These are phyloP conservation scores for Azolla pinnata DNA, from an alignment of 75 land plant genomes.

Conservation along the genomic window DNA sequence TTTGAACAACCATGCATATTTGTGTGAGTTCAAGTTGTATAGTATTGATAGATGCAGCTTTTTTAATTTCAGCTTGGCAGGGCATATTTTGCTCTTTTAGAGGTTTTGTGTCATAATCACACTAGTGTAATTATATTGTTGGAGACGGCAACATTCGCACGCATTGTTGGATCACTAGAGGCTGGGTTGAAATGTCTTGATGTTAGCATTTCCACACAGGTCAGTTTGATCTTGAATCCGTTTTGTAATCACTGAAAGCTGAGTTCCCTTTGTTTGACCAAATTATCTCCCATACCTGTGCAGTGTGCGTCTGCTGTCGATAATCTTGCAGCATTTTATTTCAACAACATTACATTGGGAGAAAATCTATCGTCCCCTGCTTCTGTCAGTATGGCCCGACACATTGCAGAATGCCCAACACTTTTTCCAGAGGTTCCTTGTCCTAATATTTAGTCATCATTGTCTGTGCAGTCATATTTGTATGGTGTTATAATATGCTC, in stretches of 20 bases:
- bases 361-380: conserved; percentile 56
- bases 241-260: not conserved
- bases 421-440: conserved; percentile 81
- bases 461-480: conserved; percentile 10
- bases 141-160: conserved; percentile 68
- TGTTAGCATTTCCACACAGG: conserved; percentile 75
- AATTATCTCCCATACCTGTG: too few species aligned
- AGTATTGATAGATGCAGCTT: not conserved
- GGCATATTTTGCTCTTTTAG: conserved; percentile 81
- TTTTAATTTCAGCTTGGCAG: conserved; percentile 48
- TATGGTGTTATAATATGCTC: too few species aligned
- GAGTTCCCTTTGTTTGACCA: not conserved
- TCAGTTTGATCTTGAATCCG: conserved; percentile 5
- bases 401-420: conserved; percentile 73
- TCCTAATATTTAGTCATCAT: conserved; percentile 2
- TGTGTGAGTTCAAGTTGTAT: not conserved
- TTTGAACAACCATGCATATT: too few species aligned
- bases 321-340: conserved; percentile 74
- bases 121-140: conserved; percentile 57
- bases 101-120: conserved; percentile 75
- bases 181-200: conserved; percentile 79
- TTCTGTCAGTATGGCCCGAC: conserved; percentile 67
- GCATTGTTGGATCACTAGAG: conserved; percentile 80
- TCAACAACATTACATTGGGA: conserved; percentile 76
- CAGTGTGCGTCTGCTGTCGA: conserved; percentile 94